A percentile compares a stretch with the other conserved stretches of the same genome.
These are phyloP conservation scores for Phytophthora capsici DNA, from an alignment of 352 stramenopile species.

Conservation along the genomic window DNA sequence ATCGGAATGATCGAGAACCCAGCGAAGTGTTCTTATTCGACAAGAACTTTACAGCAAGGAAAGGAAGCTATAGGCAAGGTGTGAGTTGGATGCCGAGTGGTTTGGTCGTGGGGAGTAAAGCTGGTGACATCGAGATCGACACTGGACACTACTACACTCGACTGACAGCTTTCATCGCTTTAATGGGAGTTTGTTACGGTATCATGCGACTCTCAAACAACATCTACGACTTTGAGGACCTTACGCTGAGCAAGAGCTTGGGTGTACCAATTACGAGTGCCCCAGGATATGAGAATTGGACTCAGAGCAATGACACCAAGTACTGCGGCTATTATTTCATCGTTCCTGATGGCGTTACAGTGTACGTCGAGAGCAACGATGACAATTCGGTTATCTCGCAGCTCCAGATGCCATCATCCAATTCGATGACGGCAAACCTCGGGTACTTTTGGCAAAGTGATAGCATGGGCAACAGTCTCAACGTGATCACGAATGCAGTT, in stretches of 20 bases:
- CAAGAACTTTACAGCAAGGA: constrained; percentile 77
- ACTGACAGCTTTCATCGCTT: constrained; percentile 64
- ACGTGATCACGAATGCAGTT: constrained; percentile 70
- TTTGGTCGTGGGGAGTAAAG: constrained; percentile 78
- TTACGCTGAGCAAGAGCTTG: constrained; percentile 38
- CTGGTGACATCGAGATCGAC: constrained; percentile 86
- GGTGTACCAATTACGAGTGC: constrained; percentile 41
- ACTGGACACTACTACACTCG: constrained; percentile 89
- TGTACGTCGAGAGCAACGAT: constrained; percentile 55
- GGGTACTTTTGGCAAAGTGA: constrained; percentile 77
- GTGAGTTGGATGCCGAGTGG: constrained; percentile 90
- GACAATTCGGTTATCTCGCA: constrained; percentile 56
- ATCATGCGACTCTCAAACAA: constrained; percentile 65
- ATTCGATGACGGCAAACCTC: constrained; percentile 58
- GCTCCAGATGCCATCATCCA: constrained; percentile 44
- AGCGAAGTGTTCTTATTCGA: constrained; percentile 90
- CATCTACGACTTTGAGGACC: constrained; percentile 67
- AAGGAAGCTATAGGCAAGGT: constrained; percentile 84
- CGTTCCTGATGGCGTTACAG: constrained; percentile 50
- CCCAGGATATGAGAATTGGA: constrained; percentile 59
- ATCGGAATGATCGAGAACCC: constrained; percentile 75
- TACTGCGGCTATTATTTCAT: constrained; percentile 84
- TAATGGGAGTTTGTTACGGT: constrained; percentile 70
- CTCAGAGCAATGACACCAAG: constrained; percentile 30
- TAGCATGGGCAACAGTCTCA: constrained; percentile 62